These are phyloP conservation scores for Porcisia hertigi DNA, from an alignment of 208 protist species.

Conservation along the genomic window DNA sequence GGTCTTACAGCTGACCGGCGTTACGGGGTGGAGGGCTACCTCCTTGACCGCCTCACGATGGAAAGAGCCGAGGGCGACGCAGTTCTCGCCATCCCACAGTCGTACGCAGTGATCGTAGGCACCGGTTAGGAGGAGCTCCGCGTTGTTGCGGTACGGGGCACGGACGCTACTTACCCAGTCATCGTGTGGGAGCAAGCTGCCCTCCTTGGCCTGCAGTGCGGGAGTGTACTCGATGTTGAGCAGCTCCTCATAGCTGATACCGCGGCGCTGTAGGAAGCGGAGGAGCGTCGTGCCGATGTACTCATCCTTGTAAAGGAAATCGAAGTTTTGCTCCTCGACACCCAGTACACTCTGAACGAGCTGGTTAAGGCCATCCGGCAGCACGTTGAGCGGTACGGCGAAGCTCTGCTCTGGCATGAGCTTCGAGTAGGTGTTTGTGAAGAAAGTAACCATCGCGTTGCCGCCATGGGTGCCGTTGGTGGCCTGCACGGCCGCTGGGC, in stretches of 20 bases:
- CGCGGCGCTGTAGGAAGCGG: conserved; percentile 68
- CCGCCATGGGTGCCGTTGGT: conserved; percentile 31
- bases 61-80: conserved; percentile 70
- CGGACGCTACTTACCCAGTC: conserved; percentile 87
- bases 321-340: conserved; percentile 52
- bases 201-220: conserved; percentile 74
- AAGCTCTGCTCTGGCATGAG: conserved; percentile 81
- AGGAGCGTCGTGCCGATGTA: conserved; percentile 77
- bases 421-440: conserved; percentile 67
- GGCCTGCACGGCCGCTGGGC: neutral
- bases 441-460: conserved; percentile 80
- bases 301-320: conserved; percentile 82
- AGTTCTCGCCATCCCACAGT: conserved; percentile 74
- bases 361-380: conserved; percentile 68
- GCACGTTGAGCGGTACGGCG: conserved; percentile 60
- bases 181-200: conserved; percentile 81
- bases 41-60: conserved; percentile 81
- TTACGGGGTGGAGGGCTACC: conserved; percentile 50
- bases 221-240: conserved; percentile 89
- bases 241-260: conserved; percentile 77
- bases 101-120: conserved; percentile 86
- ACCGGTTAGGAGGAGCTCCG: conserved; percentile 66
- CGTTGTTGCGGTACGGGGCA: conserved; percentile 54
- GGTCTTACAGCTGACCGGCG: conserved; percentile 14
- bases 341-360: conserved; percentile 73